Conservation (phyloP, 768 basidiomycete genomes). For the Hericium erinaceus region DNA sequence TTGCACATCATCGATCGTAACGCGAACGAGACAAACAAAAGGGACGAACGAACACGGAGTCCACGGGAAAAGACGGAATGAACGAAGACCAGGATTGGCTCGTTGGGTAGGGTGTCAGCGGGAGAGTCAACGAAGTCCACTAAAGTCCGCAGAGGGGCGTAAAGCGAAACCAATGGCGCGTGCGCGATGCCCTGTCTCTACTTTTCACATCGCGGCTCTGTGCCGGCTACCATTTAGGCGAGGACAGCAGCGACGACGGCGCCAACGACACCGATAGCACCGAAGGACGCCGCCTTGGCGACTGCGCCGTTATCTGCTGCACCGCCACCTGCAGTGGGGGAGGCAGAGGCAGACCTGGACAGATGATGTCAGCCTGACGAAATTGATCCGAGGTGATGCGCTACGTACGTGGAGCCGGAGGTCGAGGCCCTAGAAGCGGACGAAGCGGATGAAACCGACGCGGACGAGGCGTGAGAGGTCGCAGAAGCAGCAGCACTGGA, state of each 20-base stretch:
- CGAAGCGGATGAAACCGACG: background rate
- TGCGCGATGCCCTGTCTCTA: too few species aligned
- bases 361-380: background rate
- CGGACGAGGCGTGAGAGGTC: background rate
- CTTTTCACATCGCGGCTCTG: too few species aligned
- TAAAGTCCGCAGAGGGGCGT: background rate
- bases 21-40: background rate
- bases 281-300: conserved; percentile 25
- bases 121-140: background rate
- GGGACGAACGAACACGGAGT: background rate
- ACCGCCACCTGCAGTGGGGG: conserved; percentile 2
- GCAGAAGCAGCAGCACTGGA: background rate
- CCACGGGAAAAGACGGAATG: background rate
- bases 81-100: background rate
- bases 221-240: conserved; percentile 18
- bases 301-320: conserved; percentile 26
- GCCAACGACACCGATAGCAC: conserved; percentile 30
- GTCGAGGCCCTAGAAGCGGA: background rate
- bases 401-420: background rate
- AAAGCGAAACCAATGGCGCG: background rate
- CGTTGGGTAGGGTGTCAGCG: background rate
- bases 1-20: background rate
- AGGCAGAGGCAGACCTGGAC: conserved; percentile 5
- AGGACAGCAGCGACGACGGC: conserved; percentile 31
- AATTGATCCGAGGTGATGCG: background rate